Base-by-base conservation (phyloP, 306 rosid species). In the Cicer bijugum region DNA sequence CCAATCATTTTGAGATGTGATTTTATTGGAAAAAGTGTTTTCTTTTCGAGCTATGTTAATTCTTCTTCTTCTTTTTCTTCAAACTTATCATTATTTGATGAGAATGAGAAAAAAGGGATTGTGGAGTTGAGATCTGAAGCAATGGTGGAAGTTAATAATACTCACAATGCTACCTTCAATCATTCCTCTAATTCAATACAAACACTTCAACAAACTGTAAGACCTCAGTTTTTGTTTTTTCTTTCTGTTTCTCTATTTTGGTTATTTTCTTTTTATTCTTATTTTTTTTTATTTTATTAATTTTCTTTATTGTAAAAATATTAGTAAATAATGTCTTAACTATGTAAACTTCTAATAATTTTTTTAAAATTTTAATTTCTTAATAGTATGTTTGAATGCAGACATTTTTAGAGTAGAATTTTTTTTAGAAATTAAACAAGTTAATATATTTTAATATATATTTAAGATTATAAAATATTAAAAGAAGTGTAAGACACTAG, bases 1-100 rank as follows among this genome's bases (percentile, higher is more conserved):
- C 88, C 92, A 1, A 65, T n/a, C 1, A 14, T 76, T 63, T 71
- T 83, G 14, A 59, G 40, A 53, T 87, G 82, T 89, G 72, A 19
- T 68, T 63, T 52, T 40, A 48, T 69, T 7, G 52, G 74, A 40
- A 43, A 17, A 12, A 19, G 68, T 52, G 43, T 78, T 23, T 66
- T 73, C 42, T 28, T 20, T 14, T 79, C 51, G 70, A 73, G 12
- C 75, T 82, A 82, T 52, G 3, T 39, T 44, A 14, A 23, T 23
- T 23, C 43, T 19, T 15, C 71, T 19, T 15, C 71, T 19, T 15
- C 71, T 8, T 51, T 81, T 51, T 19, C 81, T 44, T 23, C 80
- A 9, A 2, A 4, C 20, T 45, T 6, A 33, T 2, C 46, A 37
- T 75, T 71, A 4, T 42, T 72, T 19, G 58, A 45, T 14, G 65